Evolutionary conservation across 2,329 filamentous ascomycete species (phyloP).

Genomic region (Fusarium sp.): DNA sequence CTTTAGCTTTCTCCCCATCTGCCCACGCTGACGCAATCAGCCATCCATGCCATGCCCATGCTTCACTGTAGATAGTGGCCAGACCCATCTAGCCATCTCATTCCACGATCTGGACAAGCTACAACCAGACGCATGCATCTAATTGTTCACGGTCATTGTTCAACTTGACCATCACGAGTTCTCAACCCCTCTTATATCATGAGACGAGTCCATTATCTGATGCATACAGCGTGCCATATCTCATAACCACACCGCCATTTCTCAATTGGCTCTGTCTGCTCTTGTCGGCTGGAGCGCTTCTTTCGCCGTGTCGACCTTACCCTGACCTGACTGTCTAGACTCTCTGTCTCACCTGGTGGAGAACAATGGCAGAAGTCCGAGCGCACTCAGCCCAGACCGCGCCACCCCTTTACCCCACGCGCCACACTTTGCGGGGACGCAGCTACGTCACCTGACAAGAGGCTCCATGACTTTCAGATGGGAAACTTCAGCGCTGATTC

Average conservation of each 20-base stretch:
- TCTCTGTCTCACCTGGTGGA: conserved; percentile 41
- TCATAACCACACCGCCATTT: conserved; percentile 42
- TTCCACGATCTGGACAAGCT: conserved; percentile 12
- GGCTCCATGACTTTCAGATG: neutral
- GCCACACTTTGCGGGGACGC: conserved; percentile 28
- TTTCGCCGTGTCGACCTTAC: neutral
- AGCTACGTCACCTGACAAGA: conserved; percentile 11
- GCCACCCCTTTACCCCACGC: conserved; percentile 32
- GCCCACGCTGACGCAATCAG: conserved; percentile 31
- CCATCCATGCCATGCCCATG: conserved; percentile 21
- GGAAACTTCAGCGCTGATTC: neutral
- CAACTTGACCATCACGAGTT: conserved; percentile 7
- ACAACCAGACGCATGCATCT: conserved; percentile 17
- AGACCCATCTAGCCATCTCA: conserved; percentile 17
- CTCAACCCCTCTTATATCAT: conserved; percentile 25
- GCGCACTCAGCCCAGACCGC: conserved; percentile 23
- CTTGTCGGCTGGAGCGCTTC: conserved; percentile 38
- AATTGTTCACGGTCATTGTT: conserved; percentile 3
- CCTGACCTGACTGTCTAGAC: neutral
- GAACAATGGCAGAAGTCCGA: conserved; percentile 31
- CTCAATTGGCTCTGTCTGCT: conserved; percentile 10
- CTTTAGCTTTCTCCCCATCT: conserved; percentile 11
- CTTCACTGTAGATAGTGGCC: neutral
- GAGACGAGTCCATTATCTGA: conserved; percentile 36
- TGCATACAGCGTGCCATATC: conserved; percentile 31